phyloP scores from a whole-genome alignment of 192 early-diverging fungal species.

The Coemansia sp. region DNA sequence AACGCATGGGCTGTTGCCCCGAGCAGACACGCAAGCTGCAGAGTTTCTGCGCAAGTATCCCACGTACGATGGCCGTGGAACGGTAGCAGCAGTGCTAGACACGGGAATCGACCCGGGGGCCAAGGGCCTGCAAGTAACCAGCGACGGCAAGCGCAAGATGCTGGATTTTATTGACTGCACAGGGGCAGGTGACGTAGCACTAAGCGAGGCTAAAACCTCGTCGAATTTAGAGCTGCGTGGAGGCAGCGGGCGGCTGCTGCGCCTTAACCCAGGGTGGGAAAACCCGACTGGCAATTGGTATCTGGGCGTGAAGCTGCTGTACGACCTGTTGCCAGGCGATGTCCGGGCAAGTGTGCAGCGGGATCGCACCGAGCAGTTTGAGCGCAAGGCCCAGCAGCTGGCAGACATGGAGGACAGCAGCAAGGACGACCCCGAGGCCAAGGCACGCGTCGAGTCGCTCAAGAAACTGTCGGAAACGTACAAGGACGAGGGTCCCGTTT shows the following conservation, averaged over 20 bases:
- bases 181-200: conserved; percentile 72
- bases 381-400: conserved; percentile 25
- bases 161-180: conserved; percentile 95
- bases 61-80: conserved; percentile 81
- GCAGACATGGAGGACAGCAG: conserved; percentile 28
- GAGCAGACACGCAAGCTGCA: conserved; percentile 79
- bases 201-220: conserved; percentile 38
- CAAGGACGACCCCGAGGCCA: neutral
- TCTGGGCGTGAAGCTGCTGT: conserved; percentile 74
- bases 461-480: conserved; percentile 65
- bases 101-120: conserved; percentile 95
- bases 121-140: conserved; percentile 80
- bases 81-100: conserved; percentile 88
- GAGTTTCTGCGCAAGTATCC: conserved; percentile 79
- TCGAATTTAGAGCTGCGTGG: conserved; percentile 50
- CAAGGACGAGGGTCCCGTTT: conserved; percentile 72
- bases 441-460: conserved; percentile 26
- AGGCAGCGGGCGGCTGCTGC: conserved; percentile 72
- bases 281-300: conserved; percentile 84
- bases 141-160: conserved; percentile 87
- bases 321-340: conserved; percentile 69
- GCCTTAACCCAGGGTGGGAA: conserved; percentile 65
- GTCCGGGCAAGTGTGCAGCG: conserved; percentile 46
- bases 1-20: conserved; percentile 62
- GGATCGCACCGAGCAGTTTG: conserved; percentile 52